Percentiles rank a stretch among this genome's conserved stretches.
Evolutionary conservation across 2,329 filamentous ascomycete genomes (phyloP).

Genomic region (Trichoderma atroviride): DNA sequence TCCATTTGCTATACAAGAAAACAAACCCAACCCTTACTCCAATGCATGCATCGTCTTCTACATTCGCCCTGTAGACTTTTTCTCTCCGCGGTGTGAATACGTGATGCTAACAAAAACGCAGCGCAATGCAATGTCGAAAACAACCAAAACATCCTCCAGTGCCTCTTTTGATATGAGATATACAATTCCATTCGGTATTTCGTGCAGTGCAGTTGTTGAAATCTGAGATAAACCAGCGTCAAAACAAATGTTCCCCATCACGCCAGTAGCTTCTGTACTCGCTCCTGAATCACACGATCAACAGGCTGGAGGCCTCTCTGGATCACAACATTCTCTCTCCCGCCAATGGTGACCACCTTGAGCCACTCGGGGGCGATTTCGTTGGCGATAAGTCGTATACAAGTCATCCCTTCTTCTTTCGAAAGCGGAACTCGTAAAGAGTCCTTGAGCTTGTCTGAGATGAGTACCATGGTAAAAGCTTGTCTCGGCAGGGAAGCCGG

Average conservation of each 20-base stretch:
- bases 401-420: conserved; percentile 53
- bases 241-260: background rate
- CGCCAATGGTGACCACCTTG: conserved; percentile 53
- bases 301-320: conserved; percentile 48
- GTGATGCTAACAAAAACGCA: conserved; percentile 11
- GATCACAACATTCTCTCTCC: conserved; percentile 61
- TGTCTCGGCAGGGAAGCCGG: conserved; percentile 55
- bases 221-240: background rate
- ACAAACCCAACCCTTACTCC: background rate
- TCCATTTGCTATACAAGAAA: conserved; percentile 3
- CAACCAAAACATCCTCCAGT: background rate
- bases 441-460: conserved; percentile 68
- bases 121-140: conserved; percentile 25
- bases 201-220: background rate
- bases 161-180: background rate
- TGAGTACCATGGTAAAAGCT: conserved; percentile 65
- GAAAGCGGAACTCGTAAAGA: conserved; percentile 62
- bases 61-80: background rate
- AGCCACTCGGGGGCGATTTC: conserved; percentile 63
- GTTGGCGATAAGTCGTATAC: conserved; percentile 54
- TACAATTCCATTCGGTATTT: background rate
- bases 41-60: conserved; percentile 12
- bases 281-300: conserved; percentile 42
- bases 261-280: conserved; percentile 40
- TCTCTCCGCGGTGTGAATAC: background rate